These are phyloP conservation scores for Daldinia decipiens DNA, from an alignment of 495 filamentous ascomycete species.

Conservation along the genomic window DNA sequence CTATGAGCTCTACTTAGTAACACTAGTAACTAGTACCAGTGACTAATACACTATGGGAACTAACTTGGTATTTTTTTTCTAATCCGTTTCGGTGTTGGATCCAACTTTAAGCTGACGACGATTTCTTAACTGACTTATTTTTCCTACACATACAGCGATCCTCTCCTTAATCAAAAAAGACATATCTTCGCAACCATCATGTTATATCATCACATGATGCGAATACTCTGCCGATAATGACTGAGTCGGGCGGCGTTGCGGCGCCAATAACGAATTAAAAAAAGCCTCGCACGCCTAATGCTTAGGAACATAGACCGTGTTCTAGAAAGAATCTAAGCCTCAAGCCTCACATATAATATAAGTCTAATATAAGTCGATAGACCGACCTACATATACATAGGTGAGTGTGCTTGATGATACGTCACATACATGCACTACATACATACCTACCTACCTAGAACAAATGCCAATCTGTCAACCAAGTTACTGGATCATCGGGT, in stretches of 20 bases:
- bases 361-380: background rate
- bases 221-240: slow-evolving; percentile 29
- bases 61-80: slow-evolving; percentile 2
- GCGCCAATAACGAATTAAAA: slow-evolving; percentile 9
- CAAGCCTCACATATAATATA: slow-evolving; percentile 22
- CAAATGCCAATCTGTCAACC: slow-evolving; percentile 23
- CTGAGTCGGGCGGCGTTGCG: slow-evolving; percentile 9
- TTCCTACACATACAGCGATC: background rate
- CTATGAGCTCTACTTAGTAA: background rate
- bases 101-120: slow-evolving; percentile 35
- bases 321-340: slow-evolving; percentile 39
- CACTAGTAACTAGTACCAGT: background rate
- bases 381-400: background rate
- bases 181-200: background rate
- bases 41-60: background rate
- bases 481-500: slow-evolving; percentile 19
- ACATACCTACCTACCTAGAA: background rate
- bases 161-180: background rate
- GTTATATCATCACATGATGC: slow-evolving; percentile 39
- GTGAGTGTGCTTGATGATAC: slow-evolving; percentile 18
- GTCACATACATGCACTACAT: slow-evolving; percentile 18
- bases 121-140: background rate
- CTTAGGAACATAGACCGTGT: slow-evolving; percentile 15
- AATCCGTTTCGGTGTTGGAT: slow-evolving; percentile 5
- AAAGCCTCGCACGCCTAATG: slow-evolving; percentile 17